Evolutionary conservation across 495 filamentous ascomycete genomes (phyloP).

Genomic region (Hyaloscypha bicolor): DNA sequence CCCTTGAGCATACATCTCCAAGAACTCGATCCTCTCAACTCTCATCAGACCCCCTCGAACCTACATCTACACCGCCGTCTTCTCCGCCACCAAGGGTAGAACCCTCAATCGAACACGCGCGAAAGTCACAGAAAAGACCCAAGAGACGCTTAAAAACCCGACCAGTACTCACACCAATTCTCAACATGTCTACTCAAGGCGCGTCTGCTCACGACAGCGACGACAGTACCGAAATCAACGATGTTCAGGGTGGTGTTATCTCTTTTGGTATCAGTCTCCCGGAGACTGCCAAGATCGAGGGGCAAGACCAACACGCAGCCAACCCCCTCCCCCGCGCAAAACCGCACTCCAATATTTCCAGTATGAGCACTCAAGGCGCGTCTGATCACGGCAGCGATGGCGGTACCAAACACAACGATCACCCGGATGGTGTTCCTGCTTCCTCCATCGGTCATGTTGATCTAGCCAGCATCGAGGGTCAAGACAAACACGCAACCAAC

Average conservation of each 20-base stretch:
- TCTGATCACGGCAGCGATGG: too few species aligned
- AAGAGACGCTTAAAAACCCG: slow-evolving; percentile 14
- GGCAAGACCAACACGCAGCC: background rate
- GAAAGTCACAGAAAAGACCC: slow-evolving; percentile 1
- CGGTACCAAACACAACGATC: too few species aligned
- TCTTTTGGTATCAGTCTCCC: background rate
- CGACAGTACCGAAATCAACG: background rate
- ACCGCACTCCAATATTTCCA: background rate
- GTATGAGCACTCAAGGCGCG: too few species aligned
- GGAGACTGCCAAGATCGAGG: background rate
- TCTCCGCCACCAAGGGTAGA: background rate
- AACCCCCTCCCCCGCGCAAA: background rate
- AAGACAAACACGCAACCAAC: background rate
- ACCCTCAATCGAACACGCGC: background rate
- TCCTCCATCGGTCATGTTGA: too few species aligned
- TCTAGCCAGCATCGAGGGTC: background rate
- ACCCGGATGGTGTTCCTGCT: too few species aligned
- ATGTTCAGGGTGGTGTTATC: background rate
- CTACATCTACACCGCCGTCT: slow-evolving; percentile 16
- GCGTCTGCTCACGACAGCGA: background rate
- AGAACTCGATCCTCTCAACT: background rate
- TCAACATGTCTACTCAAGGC: slow-evolving; percentile 1
- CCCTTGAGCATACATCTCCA: slow-evolving; percentile 4
- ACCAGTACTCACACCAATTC: background rate
- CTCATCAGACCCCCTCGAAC: slow-evolving; percentile 12